phyloP scores from a whole-genome alignment of 306 rosid species.

The Quercus parvula region DNA sequence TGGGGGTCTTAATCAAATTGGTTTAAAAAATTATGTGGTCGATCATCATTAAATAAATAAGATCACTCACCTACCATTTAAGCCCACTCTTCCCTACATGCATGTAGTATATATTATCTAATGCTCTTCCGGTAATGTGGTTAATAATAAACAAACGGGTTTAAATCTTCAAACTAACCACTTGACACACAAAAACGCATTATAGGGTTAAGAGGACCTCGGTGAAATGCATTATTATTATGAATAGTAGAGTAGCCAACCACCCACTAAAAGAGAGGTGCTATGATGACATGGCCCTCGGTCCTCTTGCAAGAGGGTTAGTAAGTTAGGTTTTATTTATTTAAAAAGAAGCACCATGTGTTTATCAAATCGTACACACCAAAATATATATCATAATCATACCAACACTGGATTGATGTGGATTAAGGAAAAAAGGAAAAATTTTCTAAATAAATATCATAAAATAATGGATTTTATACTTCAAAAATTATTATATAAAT shows the following conservation, averaged over 20 bases:
- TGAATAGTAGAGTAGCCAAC: conserved; percentile 1
- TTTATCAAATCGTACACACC: no score
- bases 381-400: no score
- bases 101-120: neutral
- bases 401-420: no score
- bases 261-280: conserved; percentile 4
- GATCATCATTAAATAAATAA: conserved; percentile 5
- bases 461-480: no score
- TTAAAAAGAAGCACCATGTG: neutral
- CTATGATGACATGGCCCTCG: neutral
- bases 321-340: no score
- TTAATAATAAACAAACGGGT: neutral
- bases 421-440: no score
- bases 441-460: no score
- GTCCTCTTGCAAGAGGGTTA: neutral
- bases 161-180: conserved; percentile 7
- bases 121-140: neutral
- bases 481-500: no score
- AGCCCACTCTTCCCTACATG: no score
- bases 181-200: neutral
- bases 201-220: conserved; percentile 1
- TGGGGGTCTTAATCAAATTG: conserved; percentile 10
- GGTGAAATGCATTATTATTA: neutral
- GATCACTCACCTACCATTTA: no score
- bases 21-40: conserved; percentile 1